phyloP scores from a whole-genome alignment of 2,329 filamentous ascomycete genomes.

The Bipolaris sorokiniana region DNA sequence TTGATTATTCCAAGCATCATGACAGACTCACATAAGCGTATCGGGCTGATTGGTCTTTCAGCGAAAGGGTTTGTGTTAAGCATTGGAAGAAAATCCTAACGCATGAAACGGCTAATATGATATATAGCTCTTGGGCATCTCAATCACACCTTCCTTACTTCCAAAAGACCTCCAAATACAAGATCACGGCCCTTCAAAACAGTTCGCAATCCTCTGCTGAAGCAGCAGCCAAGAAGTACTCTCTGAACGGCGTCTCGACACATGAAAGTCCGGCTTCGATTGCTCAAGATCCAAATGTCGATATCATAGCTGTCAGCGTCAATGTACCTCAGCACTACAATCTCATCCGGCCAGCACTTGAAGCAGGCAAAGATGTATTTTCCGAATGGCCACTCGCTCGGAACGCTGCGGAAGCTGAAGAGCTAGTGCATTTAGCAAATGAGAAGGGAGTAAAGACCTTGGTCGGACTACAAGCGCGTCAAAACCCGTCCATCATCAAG shows the following conservation, averaged over 20 bases:
- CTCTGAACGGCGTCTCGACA: constrained; percentile 48
- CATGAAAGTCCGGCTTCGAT: constrained; percentile 54
- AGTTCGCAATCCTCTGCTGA: constrained; percentile 52
- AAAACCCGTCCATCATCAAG: constrained; percentile 50
- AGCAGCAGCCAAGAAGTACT: constrained; percentile 48
- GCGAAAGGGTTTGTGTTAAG: constrained; percentile 31
- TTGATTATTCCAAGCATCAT: not conserved
- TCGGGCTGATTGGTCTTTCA: constrained; percentile 44
- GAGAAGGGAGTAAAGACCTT: constrained; percentile 52
- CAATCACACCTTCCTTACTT: constrained; percentile 50
- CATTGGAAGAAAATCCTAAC: not conserved
- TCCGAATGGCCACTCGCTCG: constrained; percentile 59
- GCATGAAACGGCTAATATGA: constrained; percentile 5
- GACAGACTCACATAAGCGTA: constrained; percentile 20
- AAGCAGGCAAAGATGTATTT: constrained; percentile 53
- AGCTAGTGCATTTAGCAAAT: constrained; percentile 52
- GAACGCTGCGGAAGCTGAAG: constrained; percentile 51
- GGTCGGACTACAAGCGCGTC: constrained; percentile 57
- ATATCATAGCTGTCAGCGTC: constrained; percentile 56
- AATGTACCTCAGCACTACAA: constrained; percentile 53
- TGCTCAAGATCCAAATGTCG: constrained; percentile 55
- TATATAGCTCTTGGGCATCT: constrained; percentile 45
- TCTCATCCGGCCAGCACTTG: constrained; percentile 52
- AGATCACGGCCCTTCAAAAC: constrained; percentile 60
- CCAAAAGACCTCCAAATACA: constrained; percentile 47